Conservation (phyloP, 768 basidiomycete species). For the Boletus subparvulus region DNA sequence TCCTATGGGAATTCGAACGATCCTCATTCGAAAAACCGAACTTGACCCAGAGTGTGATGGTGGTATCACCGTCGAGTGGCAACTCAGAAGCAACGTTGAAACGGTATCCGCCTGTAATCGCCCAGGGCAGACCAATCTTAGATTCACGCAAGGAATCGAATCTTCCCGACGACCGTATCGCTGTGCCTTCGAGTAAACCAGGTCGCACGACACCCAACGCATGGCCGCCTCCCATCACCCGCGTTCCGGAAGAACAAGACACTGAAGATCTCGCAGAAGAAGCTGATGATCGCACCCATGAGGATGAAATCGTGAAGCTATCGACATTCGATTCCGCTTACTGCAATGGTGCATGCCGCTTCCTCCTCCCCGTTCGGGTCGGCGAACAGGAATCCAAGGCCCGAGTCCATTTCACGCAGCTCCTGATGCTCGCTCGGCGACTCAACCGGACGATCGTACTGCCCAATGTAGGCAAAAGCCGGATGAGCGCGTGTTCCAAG, state of each 20-base stretch:
- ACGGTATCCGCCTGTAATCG: background rate
- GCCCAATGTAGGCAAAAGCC: constrained; percentile 57
- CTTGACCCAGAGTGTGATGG: background rate
- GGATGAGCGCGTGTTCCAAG: constrained; percentile 50
- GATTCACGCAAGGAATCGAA: background rate
- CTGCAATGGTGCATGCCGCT: constrained; percentile 38
- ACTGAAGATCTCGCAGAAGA: background rate
- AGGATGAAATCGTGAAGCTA: background rate
- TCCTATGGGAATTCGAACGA: constrained; percentile 18
- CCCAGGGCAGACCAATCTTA: background rate
- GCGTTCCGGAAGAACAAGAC: constrained; percentile 29
- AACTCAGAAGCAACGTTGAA: background rate
- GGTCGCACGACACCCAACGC: too few relatives aligned
- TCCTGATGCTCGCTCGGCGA: constrained; percentile 45
- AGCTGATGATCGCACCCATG: background rate
- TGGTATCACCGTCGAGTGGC: background rate
- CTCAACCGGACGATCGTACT: constrained; percentile 60
- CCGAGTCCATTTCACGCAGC: constrained; percentile 52
- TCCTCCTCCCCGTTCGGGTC: constrained; percentile 50
- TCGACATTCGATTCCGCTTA: constrained; percentile 20
- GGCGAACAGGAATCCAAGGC: constrained; percentile 62
- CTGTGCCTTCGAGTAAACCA: background rate
- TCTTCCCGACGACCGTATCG: background rate
- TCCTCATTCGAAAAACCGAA: constrained; percentile 5
- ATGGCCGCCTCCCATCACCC: constrained; percentile 38